These are phyloP conservation scores for Adansonia digitata DNA, from an alignment of 345 rosid genomes.

Conservation along the genomic window DNA sequence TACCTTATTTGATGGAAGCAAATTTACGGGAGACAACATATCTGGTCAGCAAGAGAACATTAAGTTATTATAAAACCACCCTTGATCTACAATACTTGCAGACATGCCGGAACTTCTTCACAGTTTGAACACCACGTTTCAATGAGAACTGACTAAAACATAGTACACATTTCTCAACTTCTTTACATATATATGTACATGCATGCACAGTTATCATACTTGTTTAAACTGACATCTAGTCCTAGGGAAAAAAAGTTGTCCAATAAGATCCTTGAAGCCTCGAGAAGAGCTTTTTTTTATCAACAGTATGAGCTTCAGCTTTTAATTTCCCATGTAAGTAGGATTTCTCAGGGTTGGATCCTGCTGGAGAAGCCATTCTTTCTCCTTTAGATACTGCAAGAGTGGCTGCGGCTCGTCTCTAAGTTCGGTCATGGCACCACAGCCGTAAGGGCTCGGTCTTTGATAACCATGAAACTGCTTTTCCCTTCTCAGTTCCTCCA, in stretches of 20 bases:
- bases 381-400: conserved; percentile 68
- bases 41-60: not conserved
- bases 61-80: not conserved
- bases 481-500: conserved; percentile 40
- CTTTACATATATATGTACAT: not conserved
- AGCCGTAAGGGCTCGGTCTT: conserved; percentile 38
- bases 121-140: conserved; percentile 1
- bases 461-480: conserved; percentile 41
- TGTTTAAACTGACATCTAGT: not conserved
- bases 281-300: not conserved
- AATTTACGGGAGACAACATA: not conserved
- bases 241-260: not conserved
- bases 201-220: not conserved
- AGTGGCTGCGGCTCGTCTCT: conserved; percentile 61
- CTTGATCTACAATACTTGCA: not conserved
- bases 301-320: not conserved
- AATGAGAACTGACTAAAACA: not conserved
- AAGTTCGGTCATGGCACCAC: conserved; percentile 26
- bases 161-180: not conserved
- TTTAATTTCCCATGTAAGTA: conserved; percentile 49
- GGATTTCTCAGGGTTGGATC: conserved; percentile 53
- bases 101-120: not conserved
- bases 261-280: not conserved
- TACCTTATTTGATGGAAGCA: no score
- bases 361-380: conserved; percentile 60